These are phyloP conservation scores for Cinnamomum chago DNA, from an alignment of 164 flowering plant species.

Conservation along the genomic window DNA sequence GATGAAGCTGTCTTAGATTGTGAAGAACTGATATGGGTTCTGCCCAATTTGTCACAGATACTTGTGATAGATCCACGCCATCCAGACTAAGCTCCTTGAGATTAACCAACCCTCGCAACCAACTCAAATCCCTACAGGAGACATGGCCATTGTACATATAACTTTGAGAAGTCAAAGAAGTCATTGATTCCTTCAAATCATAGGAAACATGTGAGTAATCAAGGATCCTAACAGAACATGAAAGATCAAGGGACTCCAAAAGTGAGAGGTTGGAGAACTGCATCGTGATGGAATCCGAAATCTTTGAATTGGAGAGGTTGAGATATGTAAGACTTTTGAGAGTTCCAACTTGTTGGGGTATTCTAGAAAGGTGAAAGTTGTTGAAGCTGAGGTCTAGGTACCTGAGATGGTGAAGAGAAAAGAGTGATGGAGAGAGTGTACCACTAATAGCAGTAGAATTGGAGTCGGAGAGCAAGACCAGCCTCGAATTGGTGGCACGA, in stretches of 20 bases:
- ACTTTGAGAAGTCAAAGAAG: no score
- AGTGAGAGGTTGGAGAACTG: slow-evolving; percentile 18
- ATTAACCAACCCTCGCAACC: slow-evolving; percentile 14
- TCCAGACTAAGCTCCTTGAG: slow-evolving; percentile 15
- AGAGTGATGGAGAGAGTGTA: slow-evolving; percentile 17
- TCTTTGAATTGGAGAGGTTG: slow-evolving; percentile 7
- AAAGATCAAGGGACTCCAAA: slow-evolving; percentile 13
- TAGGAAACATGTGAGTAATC: slow-evolving; percentile 9
- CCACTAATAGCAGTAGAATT: slow-evolving; percentile 13
- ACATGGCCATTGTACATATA: slow-evolving; percentile 6
- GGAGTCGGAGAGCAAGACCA: background rate
- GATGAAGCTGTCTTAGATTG: slow-evolving; percentile 14
- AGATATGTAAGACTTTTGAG: slow-evolving; percentile 15
- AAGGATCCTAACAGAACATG: slow-evolving; percentile 2
- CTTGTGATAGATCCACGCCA: slow-evolving; percentile 20
- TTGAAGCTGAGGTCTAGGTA: slow-evolving; percentile 23
- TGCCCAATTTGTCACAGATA: slow-evolving; percentile 10
- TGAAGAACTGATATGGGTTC: slow-evolving; percentile 11
- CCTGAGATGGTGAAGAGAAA: slow-evolving; percentile 11
- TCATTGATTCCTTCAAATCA: slow-evolving; percentile 1
- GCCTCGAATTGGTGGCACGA: background rate
- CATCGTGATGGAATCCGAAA: slow-evolving; percentile 11
- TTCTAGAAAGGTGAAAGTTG: slow-evolving; percentile 15
- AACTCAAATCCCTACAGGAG: slow-evolving; percentile 3
- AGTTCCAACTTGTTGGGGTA: slow-evolving; percentile 3